Evolutionary conservation across 2,329 filamentous ascomycete species (phyloP), one percentile per base, ranked within the genome.

Genomic region (Tetracladium maxilliforme): DNA sequence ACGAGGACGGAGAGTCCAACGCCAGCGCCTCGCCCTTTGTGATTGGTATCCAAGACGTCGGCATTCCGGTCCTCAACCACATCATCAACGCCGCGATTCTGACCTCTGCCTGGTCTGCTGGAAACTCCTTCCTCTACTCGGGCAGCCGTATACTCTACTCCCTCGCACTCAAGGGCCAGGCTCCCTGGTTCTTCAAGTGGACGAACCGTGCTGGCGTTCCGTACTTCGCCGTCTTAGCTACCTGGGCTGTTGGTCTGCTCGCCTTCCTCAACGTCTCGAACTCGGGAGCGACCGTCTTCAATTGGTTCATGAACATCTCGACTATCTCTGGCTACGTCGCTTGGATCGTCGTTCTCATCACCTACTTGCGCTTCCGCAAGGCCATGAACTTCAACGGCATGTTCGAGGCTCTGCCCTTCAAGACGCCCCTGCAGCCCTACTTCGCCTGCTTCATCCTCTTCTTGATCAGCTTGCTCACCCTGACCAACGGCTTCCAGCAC

Each of bases 401-500:
- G 34, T 36, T 63, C 17, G 39, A 58, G 13, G 47, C 44, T 3
- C 48, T 69, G 4, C 67, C 68, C 0, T 72, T 61, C 52, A 50
- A 40, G 25, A 64, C 64, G 0, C 47, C 51, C 2, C 41, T 58
- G 8, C 64, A 70, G 43, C 67, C 78, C 0, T 82, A 74, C 41
- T 68, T 67, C 3, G 64, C 75, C 0, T 81, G 62, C 38, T 49
- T 65, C 29, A 59, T 63, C 7, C 59, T 82, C 2, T 43, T 63
- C 10, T 42, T 70, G 14, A 62, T 82, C 26, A 43, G 47, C 4
- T 49, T 81, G 14, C 55, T 86, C n/a, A 67, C 63, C 2, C 48
- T 86, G 4, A 73, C 80, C 36, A 82, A 82, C 38, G 80, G 78
- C 2, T 87, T 84, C 48, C 64, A 72, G 18, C 65, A 77, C 10